Evolutionary conservation across 192 early-diverging fungal species (phyloP).

Genomic region (Fimicolochytrium jonesii): DNA sequence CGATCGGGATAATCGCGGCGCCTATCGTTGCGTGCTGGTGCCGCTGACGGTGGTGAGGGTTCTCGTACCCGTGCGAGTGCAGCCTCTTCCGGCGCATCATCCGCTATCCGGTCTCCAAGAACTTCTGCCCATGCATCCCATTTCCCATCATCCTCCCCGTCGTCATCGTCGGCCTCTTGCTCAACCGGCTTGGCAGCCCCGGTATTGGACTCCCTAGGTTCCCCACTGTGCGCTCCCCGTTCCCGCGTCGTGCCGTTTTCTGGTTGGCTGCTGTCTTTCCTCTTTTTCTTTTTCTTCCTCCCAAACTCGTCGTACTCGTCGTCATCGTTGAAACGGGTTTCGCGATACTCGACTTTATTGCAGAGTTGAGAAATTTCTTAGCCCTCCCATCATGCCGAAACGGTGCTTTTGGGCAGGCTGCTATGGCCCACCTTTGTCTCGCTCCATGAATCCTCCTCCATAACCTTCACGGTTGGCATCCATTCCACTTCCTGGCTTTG

Average conservation of each 20-base stretch:
- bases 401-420: too few species aligned
- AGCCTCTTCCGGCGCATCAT: too few species aligned
- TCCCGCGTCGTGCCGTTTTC: not conserved
- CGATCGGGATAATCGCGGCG: too few species aligned
- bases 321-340: conserved; percentile 34
- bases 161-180: conserved; percentile 36
- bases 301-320: conserved; percentile 48
- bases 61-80: too few species aligned
- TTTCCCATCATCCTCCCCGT: conserved; percentile 35
- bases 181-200: too few species aligned
- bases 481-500: conserved; percentile 31
- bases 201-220: not conserved
- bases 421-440: conserved; percentile 15
- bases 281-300: conserved; percentile 34
- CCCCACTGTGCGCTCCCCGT: conserved; percentile 2
- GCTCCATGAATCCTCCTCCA: conserved; percentile 40
- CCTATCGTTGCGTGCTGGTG: too few species aligned
- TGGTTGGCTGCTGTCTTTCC: not conserved
- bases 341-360: conserved; percentile 37
- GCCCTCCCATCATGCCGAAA: not conserved
- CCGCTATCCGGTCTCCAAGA: conserved; percentile 33
- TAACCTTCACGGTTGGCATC: conserved; percentile 34
- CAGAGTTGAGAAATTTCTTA: too few species aligned
- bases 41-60: too few species aligned
- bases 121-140: conserved; percentile 45